These are phyloP conservation scores for Didymella segeticola DNA, from an alignment of 2,329 filamentous ascomycete species.

Conservation along the genomic window DNA sequence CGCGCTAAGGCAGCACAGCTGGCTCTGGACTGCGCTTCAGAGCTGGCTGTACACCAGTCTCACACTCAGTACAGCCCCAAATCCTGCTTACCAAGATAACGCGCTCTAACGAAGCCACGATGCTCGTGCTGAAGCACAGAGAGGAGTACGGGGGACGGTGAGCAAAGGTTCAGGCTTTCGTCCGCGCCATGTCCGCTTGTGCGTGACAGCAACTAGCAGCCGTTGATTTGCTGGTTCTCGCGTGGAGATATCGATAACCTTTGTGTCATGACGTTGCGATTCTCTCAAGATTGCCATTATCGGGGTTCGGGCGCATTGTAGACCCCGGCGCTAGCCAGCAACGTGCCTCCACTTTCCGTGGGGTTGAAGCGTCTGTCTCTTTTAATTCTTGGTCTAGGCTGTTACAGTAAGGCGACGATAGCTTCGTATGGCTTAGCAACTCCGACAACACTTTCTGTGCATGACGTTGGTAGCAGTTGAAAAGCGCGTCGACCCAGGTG, in stretches of 20 bases:
- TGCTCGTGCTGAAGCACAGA: neutral
- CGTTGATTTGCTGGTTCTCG: conserved; percentile 3
- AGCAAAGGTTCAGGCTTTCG: neutral
- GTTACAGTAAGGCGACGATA: no score
- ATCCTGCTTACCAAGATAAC: conserved; percentile 32
- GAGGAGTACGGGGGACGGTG: neutral
- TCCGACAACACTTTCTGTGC: no score
- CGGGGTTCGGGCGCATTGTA: conserved; percentile 2
- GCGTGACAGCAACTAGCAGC: conserved; percentile 3
- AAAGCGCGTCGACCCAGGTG: no score
- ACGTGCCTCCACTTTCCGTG: neutral
- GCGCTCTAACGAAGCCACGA: conserved; percentile 1
- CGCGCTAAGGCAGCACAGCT: neutral
- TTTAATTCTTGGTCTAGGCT: no score
- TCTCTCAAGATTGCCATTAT: neutral
- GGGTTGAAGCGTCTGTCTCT: neutral
- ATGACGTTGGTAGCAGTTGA: no score
- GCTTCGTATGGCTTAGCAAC: no score
- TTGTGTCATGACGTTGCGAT: conserved; percentile 14
- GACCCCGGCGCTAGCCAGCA: conserved; percentile 6
- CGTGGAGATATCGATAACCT: conserved; percentile 6
- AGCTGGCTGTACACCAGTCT: conserved; percentile 8
- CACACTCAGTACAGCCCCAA: conserved; percentile 16
- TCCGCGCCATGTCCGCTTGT: conserved; percentile 29
- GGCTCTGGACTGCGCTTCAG: neutral